These are phyloP conservation scores for Fusarium buxicola DNA, from an alignment of 2,329 filamentous ascomycete species.

Conservation along the genomic window DNA sequence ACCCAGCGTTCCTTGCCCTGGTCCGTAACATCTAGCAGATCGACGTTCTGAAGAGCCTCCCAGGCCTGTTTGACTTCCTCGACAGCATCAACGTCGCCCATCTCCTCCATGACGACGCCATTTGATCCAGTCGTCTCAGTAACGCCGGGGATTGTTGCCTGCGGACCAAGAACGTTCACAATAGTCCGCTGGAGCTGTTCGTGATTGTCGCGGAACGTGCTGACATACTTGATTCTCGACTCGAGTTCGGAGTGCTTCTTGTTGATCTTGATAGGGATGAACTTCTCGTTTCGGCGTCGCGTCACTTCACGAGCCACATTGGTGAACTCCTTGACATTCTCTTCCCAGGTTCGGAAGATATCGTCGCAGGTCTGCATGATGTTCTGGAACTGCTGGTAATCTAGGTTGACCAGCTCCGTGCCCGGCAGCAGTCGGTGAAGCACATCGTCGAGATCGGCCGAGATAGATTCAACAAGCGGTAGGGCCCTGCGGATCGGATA, in stretches of 20 bases:
- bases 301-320: conserved; percentile 97
- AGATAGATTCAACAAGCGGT: conserved; percentile 96
- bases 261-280: conserved; percentile 96
- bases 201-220: conserved; percentile 95
- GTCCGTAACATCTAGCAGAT: conserved; percentile 89
- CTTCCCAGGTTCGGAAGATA: conserved; percentile 95
- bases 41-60: conserved; percentile 92
- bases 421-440: conserved; percentile 89
- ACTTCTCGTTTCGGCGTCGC: conserved; percentile 93
- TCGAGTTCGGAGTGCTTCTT: conserved; percentile 90
- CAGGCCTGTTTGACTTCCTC: conserved; percentile 97
- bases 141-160: conserved; percentile 67
- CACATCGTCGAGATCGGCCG: conserved; percentile 87
- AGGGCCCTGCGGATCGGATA: conserved; percentile 94
- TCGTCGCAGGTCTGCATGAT: conserved; percentile 86
- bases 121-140: conserved; percentile 65
- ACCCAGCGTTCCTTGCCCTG: conserved; percentile 94
- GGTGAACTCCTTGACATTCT: conserved; percentile 96
- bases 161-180: conserved; percentile 91
- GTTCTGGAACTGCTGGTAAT: conserved; percentile 88
- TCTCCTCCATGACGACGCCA: conserved; percentile 86
- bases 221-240: conserved; percentile 90
- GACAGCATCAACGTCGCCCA: conserved; percentile 96
- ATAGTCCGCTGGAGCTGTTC: conserved; percentile 98
- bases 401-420: conserved; percentile 88